Percentiles rank a stretch among this genome's conserved stretches.
Conservation (phyloP, 805 yeast species). For the Wickerhamomyces subpelliculosus region DNA sequence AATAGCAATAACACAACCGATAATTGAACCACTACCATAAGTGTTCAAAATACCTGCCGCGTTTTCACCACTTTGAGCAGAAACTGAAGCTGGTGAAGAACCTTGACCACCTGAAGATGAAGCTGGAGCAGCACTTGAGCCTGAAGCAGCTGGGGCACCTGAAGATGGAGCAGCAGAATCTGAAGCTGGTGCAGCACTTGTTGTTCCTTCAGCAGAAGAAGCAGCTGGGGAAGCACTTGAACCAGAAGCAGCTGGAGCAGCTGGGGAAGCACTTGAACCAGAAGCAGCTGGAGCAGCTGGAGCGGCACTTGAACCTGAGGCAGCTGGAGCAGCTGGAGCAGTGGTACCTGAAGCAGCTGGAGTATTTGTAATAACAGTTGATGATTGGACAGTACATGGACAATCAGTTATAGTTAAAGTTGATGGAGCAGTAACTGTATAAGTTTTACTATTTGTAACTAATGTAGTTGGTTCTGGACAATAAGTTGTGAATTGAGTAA, state of each 20-base stretch:
- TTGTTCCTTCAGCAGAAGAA: not conserved
- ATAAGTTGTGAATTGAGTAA: constrained; percentile 60
- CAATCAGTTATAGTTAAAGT: constrained; percentile 81
- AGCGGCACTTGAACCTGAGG: not conserved
- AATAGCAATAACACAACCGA: constrained; percentile 47
- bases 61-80: constrained; percentile 16
- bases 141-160: constrained; percentile 4
- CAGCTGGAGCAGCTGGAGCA: not conserved
- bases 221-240: constrained; percentile 38
- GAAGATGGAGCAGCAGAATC: constrained; percentile 10
- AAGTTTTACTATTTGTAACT: constrained; percentile 56
- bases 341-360: not conserved
- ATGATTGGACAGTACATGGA: constrained; percentile 75
- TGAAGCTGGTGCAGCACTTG: constrained; percentile 36
- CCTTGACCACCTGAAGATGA: constrained; percentile 39
- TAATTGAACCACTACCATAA: constrained; percentile 26
- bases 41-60: constrained; percentile 29
- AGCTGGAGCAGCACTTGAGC: not conserved
- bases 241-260: not conserved
- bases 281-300: not conserved
- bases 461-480: constrained; percentile 72
- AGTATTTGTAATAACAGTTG: too few relatives aligned
- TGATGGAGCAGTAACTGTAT: constrained; percentile 70
- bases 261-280: not conserved
- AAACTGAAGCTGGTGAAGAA: not conserved